Percentiles rank a stretch among this genome's conserved stretches.
phyloP scores from a whole-genome alignment of 2,329 filamentous ascomycete genomes.

The Claviceps citrina region DNA sequence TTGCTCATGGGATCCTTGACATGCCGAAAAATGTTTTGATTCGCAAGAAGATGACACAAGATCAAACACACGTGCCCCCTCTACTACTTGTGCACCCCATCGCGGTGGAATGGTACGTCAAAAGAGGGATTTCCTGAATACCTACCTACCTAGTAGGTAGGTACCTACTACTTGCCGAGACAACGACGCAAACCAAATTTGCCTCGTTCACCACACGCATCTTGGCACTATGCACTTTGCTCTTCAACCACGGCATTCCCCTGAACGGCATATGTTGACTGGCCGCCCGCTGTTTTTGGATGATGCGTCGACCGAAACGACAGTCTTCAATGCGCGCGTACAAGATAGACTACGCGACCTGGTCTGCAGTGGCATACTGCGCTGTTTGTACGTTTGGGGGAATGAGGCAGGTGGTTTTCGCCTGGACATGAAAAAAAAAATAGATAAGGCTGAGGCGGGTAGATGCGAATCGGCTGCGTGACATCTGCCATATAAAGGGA shows the following conservation, averaged over 20 bases:
- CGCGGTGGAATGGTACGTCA: too few species aligned
- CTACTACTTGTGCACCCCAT: too few species aligned
- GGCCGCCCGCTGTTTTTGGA: not conserved
- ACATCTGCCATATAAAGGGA: not conserved
- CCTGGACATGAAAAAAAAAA: not conserved
- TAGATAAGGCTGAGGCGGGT: not conserved
- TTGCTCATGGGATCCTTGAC: too few species aligned
- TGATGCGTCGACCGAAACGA: not conserved
- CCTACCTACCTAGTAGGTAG: too few species aligned
- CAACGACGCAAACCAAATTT: not conserved
- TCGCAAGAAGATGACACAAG: too few species aligned
- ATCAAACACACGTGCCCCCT: too few species aligned
- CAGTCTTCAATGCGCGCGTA: not conserved
- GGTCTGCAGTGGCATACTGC: not conserved
- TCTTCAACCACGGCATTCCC: not conserved
- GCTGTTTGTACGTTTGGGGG: not conserved
- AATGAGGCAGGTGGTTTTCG: not conserved
- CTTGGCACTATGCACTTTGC: not conserved
- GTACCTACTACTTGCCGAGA: too few species aligned
- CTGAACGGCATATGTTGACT: slow-evolving; percentile 1
- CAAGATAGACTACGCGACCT: not conserved
- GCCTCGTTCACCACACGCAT: not conserved
- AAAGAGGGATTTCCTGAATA: too few species aligned
- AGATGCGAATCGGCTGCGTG: not conserved
- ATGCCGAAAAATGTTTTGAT: too few species aligned